A percentile compares a stretch with the other conserved stretches of the same genome.
Conservation (phyloP, 331 rosid species). For the Malus hybrid region DNA sequence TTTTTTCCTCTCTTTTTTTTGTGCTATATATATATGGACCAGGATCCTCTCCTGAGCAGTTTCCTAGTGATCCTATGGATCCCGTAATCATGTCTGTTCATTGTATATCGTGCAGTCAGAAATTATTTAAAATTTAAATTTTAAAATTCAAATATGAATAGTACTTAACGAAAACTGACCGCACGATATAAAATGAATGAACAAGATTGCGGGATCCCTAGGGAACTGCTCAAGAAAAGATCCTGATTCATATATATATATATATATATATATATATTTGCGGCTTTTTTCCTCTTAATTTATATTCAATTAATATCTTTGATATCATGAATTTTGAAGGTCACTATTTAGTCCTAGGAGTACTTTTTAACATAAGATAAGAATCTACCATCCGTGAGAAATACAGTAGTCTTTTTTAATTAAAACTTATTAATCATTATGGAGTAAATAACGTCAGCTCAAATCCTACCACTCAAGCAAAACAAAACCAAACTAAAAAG, state of each 20-base stretch:
- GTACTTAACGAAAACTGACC: too few species aligned
- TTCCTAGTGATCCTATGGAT: too few species aligned
- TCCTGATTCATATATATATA: background rate
- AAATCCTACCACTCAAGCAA: background rate
- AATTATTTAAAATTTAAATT: too few species aligned
- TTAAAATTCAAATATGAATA: too few species aligned
- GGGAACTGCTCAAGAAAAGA: too few species aligned
- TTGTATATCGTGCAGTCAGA: too few species aligned
- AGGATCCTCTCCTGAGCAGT: too few species aligned
- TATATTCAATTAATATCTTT: background rate
- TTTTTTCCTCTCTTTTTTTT: background rate
- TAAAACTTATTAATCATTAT: background rate
- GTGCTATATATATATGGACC: background rate
- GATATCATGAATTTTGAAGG: too few species aligned
- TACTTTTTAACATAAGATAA: background rate
- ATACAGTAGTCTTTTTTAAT: background rate
- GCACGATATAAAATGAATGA: too few species aligned
- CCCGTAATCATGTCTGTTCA: too few species aligned
- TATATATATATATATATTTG: background rate
- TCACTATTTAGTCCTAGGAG: background rate
- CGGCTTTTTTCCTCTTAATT: background rate
- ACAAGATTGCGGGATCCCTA: too few species aligned
- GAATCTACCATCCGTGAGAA: slow-evolving; percentile 3
- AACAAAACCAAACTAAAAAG: too few species aligned
- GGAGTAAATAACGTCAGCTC: background rate